Base-by-base conservation (phyloP, 140 eudicot genomes). In the Bidens hawaiensis region DNA sequence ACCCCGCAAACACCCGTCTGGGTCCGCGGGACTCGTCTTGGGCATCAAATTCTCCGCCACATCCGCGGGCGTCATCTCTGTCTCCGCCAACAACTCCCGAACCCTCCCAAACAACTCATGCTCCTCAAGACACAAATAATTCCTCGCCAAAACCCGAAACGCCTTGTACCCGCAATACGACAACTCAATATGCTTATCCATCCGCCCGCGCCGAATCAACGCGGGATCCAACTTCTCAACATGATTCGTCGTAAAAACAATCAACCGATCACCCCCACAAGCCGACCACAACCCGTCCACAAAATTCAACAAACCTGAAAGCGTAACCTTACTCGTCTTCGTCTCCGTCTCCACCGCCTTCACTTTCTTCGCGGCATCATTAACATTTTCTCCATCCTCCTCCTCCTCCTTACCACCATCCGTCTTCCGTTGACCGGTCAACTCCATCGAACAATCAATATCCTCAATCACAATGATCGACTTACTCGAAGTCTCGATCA, bases 21-120 rank as follows among this genome's bases (percentile, higher is more conserved):
- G 34, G 30, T 75, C 80, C 6, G 79, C 79, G 11, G 72, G 71
- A 56, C 48, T 54, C 0, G 76, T 71, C 31, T 82, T 82, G 41
- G 81, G 84, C 88, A 82, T 74, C 74, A 82, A 36, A 66, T 74
- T 82, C 67, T 82, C 84, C 5, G 84, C 89, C 11, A 82, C 80
- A 56, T 82, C 89, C 18, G 89, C 89, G 4, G 89, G 89, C 4
- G 85, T 71, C 76, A 82, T 71, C 53, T 78, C 36, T 12, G 63
- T 38, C 5, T 68, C 79, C 2, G 19, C 75, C 62, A 82, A 62
- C 33, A 82, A 26, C 51, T 0, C 21, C 12, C 65, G 41, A 43
- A 82, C 36, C 34, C 2, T 27, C 4, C 69, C 83, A 27, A 73
- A 81, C 57, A 69, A 15, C 14, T 45, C 79, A 69, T 81, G 86